Evolutionary conservation across 129 eudicot genomes (phyloP).

Genomic region (carrot (Daucus carota)): DNA sequence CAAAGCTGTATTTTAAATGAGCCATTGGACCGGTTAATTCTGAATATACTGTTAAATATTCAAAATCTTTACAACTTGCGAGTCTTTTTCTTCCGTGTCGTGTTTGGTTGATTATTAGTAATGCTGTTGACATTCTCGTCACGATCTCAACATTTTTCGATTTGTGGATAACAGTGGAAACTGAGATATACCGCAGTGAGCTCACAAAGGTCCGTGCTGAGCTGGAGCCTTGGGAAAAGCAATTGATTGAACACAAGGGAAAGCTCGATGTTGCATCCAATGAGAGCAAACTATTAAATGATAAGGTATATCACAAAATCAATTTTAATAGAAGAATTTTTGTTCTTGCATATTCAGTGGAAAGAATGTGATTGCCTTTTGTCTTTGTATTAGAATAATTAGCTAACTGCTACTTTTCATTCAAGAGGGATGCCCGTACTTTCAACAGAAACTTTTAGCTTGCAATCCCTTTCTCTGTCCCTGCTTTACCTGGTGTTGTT

Average conservation of each 20-base stretch:
- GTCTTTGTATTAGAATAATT: not conserved
- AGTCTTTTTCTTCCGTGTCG: not conserved
- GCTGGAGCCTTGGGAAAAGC: slow-evolving; percentile 88
- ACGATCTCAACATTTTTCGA: not conserved
- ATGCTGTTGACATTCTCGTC: not conserved
- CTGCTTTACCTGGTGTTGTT: not conserved
- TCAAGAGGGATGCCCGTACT: not conserved
- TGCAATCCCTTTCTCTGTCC: not conserved
- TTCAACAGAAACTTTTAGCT: not conserved
- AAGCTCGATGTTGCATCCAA: slow-evolving; percentile 83
- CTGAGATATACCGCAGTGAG: slow-evolving; percentile 67
- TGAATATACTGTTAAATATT: not conserved
- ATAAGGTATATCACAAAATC: slow-evolving; percentile 51
- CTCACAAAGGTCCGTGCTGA: slow-evolving; percentile 70
- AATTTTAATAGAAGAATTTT: not conserved
- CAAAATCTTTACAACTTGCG: not conserved
- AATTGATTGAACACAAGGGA: slow-evolving; percentile 75
- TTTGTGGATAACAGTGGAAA: slow-evolving; percentile 55
- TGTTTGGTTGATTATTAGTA: not conserved
- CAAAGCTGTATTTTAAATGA: not conserved
- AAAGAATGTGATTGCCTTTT: not conserved
- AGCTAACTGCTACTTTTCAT: not conserved
- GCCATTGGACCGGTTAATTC: not conserved
- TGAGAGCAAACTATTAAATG: slow-evolving; percentile 57
- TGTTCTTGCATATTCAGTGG: too few species aligned